phyloP scores from a whole-genome alignment of 23 red algal genomes.

The Pyropia yezoensis region DNA sequence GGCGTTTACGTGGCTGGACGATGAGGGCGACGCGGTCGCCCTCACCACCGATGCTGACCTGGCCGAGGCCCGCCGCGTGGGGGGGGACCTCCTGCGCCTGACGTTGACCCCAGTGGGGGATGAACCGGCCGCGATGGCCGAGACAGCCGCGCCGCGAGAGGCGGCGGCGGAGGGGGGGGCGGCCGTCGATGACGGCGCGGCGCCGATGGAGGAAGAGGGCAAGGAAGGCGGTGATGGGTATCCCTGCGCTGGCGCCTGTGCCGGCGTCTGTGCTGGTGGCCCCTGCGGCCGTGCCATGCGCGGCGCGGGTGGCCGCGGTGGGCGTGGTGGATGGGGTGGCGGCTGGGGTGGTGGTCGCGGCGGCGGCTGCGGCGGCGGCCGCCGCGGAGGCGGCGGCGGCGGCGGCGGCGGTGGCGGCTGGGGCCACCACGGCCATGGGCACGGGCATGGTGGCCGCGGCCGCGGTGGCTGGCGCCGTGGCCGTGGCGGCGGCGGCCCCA shows the following conservation, averaged over 20 bases:
- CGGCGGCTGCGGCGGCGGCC: neutral
- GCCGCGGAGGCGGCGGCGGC: neutral
- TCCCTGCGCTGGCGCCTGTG: neutral
- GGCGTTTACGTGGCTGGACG: too few relatives aligned
- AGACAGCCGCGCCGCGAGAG: too few relatives aligned
- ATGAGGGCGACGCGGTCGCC: too few relatives aligned
- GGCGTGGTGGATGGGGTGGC: neutral
- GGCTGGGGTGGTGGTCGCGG: neutral
- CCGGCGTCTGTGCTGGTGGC: neutral
- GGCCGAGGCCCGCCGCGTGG: too few relatives aligned
- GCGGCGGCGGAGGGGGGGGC: too few relatives aligned
- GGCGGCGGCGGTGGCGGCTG: neutral
- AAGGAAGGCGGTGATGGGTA: neutral
- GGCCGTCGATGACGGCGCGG: too few relatives aligned
- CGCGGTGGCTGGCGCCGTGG: neutral
- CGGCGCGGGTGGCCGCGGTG: neutral
- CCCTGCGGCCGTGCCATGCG: neutral
- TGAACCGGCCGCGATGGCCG: too few relatives aligned
- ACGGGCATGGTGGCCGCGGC: neutral
- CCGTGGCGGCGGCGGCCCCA: neutral
- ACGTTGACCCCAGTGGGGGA: too few relatives aligned
- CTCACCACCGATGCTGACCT: too few relatives aligned
- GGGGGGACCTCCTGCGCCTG: too few relatives aligned
- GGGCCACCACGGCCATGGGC: neutral
- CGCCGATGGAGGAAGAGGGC: too few relatives aligned